Percentiles rank a stretch among this genome's conserved stretches.
These are phyloP conservation scores for Dactylellina cionopaga DNA, from an alignment of 2,329 filamentous ascomycete genomes.

Conservation along the genomic window DNA sequence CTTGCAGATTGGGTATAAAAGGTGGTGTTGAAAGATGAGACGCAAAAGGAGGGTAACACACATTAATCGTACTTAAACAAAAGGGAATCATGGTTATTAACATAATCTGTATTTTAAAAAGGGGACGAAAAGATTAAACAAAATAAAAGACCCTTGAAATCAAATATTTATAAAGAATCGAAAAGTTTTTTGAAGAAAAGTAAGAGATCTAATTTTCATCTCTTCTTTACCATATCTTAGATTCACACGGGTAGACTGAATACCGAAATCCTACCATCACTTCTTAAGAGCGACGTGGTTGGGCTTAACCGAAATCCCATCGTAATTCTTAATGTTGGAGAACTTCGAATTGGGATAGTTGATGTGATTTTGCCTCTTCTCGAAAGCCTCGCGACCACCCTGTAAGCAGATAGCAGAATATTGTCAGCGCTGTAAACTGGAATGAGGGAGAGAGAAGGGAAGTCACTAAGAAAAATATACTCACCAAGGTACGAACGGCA, in stretches of 20 bases:
- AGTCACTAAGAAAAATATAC: background rate
- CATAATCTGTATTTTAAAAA: background rate
- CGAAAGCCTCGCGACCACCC: conserved; percentile 3
- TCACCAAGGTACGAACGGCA: conserved; percentile 20
- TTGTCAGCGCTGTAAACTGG: too few species aligned
- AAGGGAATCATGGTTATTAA: too few species aligned
- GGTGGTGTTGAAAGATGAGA: too few species aligned
- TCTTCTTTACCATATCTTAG: too few species aligned
- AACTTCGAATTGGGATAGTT: conserved; percentile 18
- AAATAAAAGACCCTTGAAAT: background rate
- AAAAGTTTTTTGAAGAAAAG: background rate
- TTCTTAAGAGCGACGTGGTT: background rate
- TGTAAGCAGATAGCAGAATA: too few species aligned
- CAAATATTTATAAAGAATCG: background rate
- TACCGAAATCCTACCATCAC: too few species aligned
- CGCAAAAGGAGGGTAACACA: too few species aligned
- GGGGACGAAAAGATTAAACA: background rate
- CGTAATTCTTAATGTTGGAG: conserved; percentile 11
- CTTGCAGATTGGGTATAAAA: too few species aligned
- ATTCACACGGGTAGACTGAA: too few species aligned
- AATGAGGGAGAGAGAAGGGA: background rate
- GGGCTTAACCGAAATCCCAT: background rate
- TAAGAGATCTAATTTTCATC: too few species aligned
- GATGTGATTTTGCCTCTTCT: background rate
- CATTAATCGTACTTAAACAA: too few species aligned